These are phyloP conservation scores for Voacanga thouarsii DNA, from an alignment of 257 asterid genomes.

Conservation along the genomic window DNA sequence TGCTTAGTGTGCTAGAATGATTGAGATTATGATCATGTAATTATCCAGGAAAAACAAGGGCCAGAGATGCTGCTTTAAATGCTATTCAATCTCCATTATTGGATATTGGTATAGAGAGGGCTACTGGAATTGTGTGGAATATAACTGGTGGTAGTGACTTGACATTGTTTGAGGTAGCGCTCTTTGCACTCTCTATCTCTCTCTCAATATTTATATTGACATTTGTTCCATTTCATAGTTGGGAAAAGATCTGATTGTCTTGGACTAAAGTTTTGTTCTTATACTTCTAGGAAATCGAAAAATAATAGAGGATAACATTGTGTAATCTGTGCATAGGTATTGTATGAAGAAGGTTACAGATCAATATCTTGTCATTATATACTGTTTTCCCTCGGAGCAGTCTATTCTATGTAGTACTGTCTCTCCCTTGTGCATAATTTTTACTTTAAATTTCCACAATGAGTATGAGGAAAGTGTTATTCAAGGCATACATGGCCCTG, in stretches of 20 bases:
- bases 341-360: not conserved
- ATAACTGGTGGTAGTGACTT: slow-evolving; percentile 93
- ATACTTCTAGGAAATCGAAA: not conserved
- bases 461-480: not conserved
- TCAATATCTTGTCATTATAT: not conserved
- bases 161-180: slow-evolving; percentile 78
- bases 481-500: not conserved
- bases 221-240: not conserved
- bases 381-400: too few relatives aligned
- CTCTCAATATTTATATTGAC: not conserved
- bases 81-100: slow-evolving; percentile 88
- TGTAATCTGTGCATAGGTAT: not conserved
- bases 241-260: not conserved
- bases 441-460: not conserved
- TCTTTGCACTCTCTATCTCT: slow-evolving; percentile 7
- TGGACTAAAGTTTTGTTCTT: not conserved
- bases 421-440: not conserved
- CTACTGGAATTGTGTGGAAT: slow-evolving; percentile 97
- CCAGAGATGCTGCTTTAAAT: slow-evolving; percentile 90
- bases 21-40: slow-evolving; percentile 19
- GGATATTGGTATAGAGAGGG: slow-evolving; percentile 91
- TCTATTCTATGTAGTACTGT: not conserved
- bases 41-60: slow-evolving; percentile 81
- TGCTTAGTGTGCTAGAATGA: slow-evolving; percentile 6
- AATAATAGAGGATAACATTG: not conserved